Conservation (phyloP, 176 grass and related monocot species). For the Juncus effusus region DNA sequence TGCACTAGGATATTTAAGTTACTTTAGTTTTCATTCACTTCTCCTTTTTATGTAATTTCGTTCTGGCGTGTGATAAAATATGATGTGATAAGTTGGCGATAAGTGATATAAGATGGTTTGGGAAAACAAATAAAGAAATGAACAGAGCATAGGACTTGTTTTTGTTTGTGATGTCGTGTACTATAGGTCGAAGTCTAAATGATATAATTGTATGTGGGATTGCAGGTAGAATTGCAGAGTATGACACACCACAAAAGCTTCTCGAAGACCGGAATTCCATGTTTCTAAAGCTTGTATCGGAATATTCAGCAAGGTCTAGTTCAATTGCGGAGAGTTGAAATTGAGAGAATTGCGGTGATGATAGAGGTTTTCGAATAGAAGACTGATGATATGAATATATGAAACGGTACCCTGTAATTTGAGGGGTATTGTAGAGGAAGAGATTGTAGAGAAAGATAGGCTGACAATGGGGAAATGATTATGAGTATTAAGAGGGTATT, state of each 20-base stretch:
- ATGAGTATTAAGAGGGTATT: neutral
- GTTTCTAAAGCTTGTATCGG: slow-evolving; percentile 82
- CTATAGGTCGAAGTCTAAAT: neutral
- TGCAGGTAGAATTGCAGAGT: slow-evolving; percentile 90
- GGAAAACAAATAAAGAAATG: neutral
- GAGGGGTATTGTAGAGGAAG: slow-evolving; percentile 4
- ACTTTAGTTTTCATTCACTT: too few relatives aligned
- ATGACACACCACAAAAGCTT: slow-evolving; percentile 58
- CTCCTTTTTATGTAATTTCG: slow-evolving; percentile 1
- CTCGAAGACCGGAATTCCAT: slow-evolving; percentile 86
- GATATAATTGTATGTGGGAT: slow-evolving; percentile 9
- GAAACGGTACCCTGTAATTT: neutral
- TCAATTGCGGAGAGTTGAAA: slow-evolving; percentile 54
- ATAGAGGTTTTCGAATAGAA: too few relatives aligned
- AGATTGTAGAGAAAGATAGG: neutral
- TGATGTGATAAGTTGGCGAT: neutral
- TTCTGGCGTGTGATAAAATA: neutral
- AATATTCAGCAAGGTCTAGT: slow-evolving; percentile 81
- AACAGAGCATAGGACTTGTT: neutral
- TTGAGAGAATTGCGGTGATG: neutral
- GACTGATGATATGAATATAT: too few relatives aligned
- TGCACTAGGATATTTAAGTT: too few relatives aligned
- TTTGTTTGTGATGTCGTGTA: neutral
- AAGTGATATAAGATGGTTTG: neutral
- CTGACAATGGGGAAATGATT: slow-evolving; percentile 4